Base-by-base conservation (phyloP, 768 basidiomycete genomes). In the Mycena indigotica region DNA sequence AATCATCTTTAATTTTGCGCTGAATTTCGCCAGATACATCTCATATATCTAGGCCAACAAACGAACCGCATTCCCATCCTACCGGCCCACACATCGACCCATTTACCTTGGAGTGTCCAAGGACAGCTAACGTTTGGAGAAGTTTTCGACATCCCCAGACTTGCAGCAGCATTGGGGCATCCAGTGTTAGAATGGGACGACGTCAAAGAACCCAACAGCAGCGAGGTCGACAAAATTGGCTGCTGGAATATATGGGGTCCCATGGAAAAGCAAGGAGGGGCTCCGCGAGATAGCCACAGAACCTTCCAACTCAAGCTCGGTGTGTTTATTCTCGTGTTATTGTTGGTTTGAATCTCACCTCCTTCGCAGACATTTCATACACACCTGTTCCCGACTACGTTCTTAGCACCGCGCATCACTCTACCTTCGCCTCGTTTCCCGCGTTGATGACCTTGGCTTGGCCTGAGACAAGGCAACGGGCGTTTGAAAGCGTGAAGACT, bases 151-250 rank as follows among this genome's bases (percentile, higher is more conserved):
- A 35, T 75, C 13, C 62, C 67, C 1, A 63, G 69, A 4, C 66
- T 76, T 17, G 60, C 65, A 24, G 49, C 66, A 35, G 61, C 64
- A 13, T 59, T 75, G 23, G 63, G 65, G n/a, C 55, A 55, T 23
- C 72, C 73, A 0, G 39, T 77, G 21, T 56, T 77, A 12, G 74
- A 77, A 62, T 77, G 76, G 76, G 55, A 64, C 12, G 67, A 75
- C 45, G 64, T 77, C 29, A 76, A 76, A 60, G 57, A 65, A 24
- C 13, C 24, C 1, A 35, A 66, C 28, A 62, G 61, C 15, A 21
- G 50, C 15, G 30, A 52, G 32, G 16, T 17, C 10, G 59, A 61
- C 24, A 21, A 32, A 15, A 25, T 61, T 6, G 59, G 59, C 0
- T 54, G 28, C 49, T 55, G 56, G 24, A 26, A 17, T 52, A 4